Percentiles rank a stretch among this genome's conserved stretches.
phyloP scores from a whole-genome alignment of 129 eudicot genomes.

The Artemisia annua region DNA sequence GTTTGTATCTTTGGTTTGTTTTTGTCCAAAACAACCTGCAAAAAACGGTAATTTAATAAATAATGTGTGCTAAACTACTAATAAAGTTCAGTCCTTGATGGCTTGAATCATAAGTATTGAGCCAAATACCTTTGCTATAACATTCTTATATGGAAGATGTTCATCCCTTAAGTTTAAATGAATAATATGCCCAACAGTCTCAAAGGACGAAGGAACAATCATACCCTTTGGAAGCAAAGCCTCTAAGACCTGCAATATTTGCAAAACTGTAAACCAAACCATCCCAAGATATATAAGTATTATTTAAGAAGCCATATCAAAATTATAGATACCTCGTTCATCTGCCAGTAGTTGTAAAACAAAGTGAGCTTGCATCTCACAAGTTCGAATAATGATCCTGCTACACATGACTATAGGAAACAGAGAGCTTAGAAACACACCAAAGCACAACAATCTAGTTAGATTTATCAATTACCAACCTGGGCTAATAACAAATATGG shows the following conservation, averaged over 20 bases:
- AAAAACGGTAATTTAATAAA: constrained; percentile 2
- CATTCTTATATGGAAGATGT: constrained; percentile 67
- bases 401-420: constrained; percentile 52
- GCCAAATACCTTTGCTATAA: constrained; percentile 71
- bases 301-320: constrained; percentile 10
- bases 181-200: constrained; percentile 90
- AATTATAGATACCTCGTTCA: constrained; percentile 67
- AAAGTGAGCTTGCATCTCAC: constrained; percentile 11
- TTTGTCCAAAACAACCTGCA: constrained; percentile 85
- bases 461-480: too few relatives aligned
- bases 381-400: constrained; percentile 34
- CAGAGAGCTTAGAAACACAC: constrained; percentile 18
- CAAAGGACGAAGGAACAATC: constrained; percentile 86
- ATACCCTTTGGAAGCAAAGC: constrained; percentile 73
- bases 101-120: background rate
- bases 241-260: constrained; percentile 64
- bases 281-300: background rate
- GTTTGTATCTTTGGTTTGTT: constrained; percentile 93
- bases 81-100: too few relatives aligned
- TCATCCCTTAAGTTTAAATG: constrained; percentile 78
- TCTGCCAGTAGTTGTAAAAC: constrained; percentile 55
- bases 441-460: too few relatives aligned
- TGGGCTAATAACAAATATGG: too few relatives aligned
- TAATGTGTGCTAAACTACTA: background rate
- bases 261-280: constrained; percentile 24